phyloP scores from a whole-genome alignment of 176 grass and related monocot species.

The Carex pumila region DNA sequence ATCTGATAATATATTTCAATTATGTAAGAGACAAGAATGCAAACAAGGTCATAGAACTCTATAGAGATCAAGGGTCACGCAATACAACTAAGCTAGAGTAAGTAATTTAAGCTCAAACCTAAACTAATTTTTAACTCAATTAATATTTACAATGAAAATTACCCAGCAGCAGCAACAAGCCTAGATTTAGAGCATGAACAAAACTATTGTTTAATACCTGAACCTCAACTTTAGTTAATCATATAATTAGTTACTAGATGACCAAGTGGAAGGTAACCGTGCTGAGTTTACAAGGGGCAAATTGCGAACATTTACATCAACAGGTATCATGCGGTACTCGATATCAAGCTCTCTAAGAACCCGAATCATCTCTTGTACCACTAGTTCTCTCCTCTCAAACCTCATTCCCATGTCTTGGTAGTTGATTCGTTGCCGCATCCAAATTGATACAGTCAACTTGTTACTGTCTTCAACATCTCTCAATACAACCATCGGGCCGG shows the following conservation, averaged over 20 bases:
- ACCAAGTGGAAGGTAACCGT: slow-evolving; percentile 69
- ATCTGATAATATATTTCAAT: not conserved
- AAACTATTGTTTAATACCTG: not conserved
- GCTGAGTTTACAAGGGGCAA: slow-evolving; percentile 37
- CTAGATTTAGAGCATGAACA: not conserved
- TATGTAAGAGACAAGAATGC: too few relatives aligned
- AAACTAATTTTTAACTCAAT: not conserved
- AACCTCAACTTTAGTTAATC: not conserved
- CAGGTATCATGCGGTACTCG: slow-evolving; percentile 73
- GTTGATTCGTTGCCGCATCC: slow-evolving; percentile 87
- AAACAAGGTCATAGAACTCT: too few relatives aligned
- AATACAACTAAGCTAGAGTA: not conserved
- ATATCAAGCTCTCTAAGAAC: slow-evolving; percentile 71
- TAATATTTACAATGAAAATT: not conserved
- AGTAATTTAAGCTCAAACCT: not conserved
- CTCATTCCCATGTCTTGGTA: slow-evolving; percentile 73
- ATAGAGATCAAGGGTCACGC: too few relatives aligned
- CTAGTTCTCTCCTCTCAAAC: slow-evolving; percentile 66
- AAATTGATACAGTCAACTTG: slow-evolving; percentile 63
- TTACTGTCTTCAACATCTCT: slow-evolving; percentile 73
- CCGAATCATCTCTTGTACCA: slow-evolving; percentile 84
- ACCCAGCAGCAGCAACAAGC: slow-evolving; percentile 10
- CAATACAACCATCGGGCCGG: slow-evolving; percentile 55
- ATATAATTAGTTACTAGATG: slow-evolving; percentile 17
- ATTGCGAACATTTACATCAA: slow-evolving; percentile 69